Conservation (phyloP, 164 flowering plant genomes). For the Chimonanthus salicifolius region DNA sequence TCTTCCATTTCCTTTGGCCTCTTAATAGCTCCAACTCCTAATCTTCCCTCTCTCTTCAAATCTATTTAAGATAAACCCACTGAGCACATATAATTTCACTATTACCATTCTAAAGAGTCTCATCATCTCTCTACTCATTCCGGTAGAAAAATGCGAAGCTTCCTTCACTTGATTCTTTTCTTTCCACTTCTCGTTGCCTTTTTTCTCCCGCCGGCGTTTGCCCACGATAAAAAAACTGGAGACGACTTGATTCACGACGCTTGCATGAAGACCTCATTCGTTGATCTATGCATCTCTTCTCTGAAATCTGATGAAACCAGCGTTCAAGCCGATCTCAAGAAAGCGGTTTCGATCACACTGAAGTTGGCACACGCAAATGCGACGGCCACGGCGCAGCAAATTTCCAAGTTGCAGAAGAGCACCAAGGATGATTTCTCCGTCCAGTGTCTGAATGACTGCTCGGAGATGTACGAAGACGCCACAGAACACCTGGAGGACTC, state of each 20-base stretch:
- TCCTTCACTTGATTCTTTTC: background rate
- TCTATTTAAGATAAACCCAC: too few relatives aligned
- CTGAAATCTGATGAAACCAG: background rate
- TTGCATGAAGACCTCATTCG: constrained; percentile 1
- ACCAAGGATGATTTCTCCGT: background rate
- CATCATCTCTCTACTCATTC: too few relatives aligned
- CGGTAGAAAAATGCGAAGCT: too few relatives aligned
- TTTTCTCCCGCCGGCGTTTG: background rate
- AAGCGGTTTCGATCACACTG: background rate
- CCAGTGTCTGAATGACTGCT: constrained; percentile 1
- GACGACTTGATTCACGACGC: background rate
- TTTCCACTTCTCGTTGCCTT: background rate
- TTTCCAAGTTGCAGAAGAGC: background rate
- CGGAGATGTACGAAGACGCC: constrained; percentile 3
- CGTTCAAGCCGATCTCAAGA: background rate
- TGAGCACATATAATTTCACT: too few relatives aligned
- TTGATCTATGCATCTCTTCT: background rate
- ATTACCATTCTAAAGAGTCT: too few relatives aligned
- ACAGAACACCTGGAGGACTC: constrained; percentile 4
- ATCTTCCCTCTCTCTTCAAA: too few relatives aligned
- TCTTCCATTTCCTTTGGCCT: too few relatives aligned
- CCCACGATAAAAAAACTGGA: background rate
- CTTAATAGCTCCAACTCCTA: too few relatives aligned
- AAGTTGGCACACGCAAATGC: background rate
- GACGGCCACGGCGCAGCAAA: background rate